phyloP scores from a whole-genome alignment of 2,329 filamentous ascomycete genomes.

The Diaporthe citrichinensis region DNA sequence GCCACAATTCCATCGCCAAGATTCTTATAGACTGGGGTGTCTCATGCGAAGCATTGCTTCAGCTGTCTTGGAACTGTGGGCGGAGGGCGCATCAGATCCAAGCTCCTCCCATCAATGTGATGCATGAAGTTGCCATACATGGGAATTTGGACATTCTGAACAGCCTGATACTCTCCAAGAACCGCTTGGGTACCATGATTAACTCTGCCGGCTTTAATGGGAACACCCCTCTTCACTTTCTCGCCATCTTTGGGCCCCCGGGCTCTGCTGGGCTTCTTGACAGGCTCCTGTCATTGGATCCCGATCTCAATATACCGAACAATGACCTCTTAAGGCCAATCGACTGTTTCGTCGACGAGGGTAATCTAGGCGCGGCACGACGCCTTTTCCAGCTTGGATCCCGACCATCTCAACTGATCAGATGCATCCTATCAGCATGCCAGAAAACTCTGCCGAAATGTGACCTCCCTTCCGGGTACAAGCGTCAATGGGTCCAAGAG shows the following conservation, averaged over 20 bases:
- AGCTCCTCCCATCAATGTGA: neutral
- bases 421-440: neutral
- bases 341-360: neutral
- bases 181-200: neutral
- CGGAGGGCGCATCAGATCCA: neutral
- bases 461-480: neutral
- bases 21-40: neutral
- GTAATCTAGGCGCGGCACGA: neutral
- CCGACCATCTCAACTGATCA: neutral
- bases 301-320: neutral
- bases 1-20: neutral
- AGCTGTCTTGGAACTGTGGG: neutral
- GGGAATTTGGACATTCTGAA: neutral
- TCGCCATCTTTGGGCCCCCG: neutral
- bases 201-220: neutral
- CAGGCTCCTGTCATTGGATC: neutral
- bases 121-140: neutral
- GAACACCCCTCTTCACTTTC: neutral
- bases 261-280: neutral
- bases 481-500: neutral
- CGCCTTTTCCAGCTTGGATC: neutral
- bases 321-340: neutral
- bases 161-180: neutral
- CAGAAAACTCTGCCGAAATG: neutral
- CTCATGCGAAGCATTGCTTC: neutral